Base-by-base conservation (phyloP, 352 stramenopile genomes). In the Phytophthora fragariae region DNA sequence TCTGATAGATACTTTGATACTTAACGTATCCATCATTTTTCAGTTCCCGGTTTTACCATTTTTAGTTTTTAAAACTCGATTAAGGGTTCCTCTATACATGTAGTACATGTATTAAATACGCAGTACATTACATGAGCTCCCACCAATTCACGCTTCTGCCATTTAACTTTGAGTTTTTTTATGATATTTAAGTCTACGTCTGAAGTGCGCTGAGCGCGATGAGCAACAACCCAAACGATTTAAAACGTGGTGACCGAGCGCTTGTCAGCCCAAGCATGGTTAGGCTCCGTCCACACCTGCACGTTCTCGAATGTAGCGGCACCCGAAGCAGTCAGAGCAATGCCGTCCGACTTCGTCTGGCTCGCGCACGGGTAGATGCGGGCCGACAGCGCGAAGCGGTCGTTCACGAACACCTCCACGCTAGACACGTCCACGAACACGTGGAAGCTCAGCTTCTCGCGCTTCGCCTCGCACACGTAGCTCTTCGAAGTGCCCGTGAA, bases 341-440 rank as follows among this genome's bases (percentile, higher is more conserved):
- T 92, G 41, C 83, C 80, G 31, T 90, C 81, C 10, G 85, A 90
- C 33, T 64, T 71, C 9, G 77, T 80, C 70, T 86, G 62, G 46
- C 62, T 59, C 24, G 78, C 83, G 65, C 85, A 92, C 50, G 85
- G 83, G 73, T 92, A 92, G 37, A 92, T 80, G 33, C 85, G 85
- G 65, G 83, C 79, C 46, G 85, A 92, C 29, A 92, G 75, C 19
- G 81, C 61, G 57, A 92, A 90, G 66, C 85, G 83, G 67, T 75
- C 83, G 76, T 92, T 92, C 65, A 92, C 82, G 46, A 92, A 91
- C 66, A 92, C 85, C 55, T 92, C 85, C 19, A 90, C 74, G 31
- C 78, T 83, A n/a, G 85, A 90, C 50, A 92, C 85, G 68, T 92
- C 85, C 41, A 90, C 85, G 62, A 88, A 92, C 52, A 92, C 65